These are phyloP conservation scores for Calonectria hongkongensis DNA, from an alignment of 2,329 filamentous ascomycete species.

Conservation along the genomic window DNA sequence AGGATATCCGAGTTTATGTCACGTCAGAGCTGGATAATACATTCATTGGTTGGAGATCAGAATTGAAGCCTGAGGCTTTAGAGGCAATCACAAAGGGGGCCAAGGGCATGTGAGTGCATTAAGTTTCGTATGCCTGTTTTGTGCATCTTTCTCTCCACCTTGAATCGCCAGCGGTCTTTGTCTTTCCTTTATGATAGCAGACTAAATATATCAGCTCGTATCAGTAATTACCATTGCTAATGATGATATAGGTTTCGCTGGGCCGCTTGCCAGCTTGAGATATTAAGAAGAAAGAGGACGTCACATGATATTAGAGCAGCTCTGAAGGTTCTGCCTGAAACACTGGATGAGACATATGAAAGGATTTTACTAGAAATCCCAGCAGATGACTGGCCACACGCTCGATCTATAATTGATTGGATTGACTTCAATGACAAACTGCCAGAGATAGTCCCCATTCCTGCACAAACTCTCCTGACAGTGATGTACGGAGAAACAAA, in stretches of 20 bases:
- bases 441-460: not conserved
- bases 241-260: conserved; percentile 22
- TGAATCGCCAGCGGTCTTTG: too few species aligned
- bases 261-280: conserved; percentile 26
- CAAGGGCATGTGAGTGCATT: conserved; percentile 6
- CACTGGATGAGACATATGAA: conserved; percentile 25
- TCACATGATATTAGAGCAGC: not conserved
- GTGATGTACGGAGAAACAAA: too few species aligned
- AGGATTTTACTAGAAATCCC: conserved; percentile 18
- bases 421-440: not conserved
- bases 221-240: not conserved
- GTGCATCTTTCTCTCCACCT: too few species aligned
- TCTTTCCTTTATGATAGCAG: too few species aligned
- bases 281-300: not conserved
- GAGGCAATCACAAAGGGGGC: not conserved
- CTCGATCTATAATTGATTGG: not conserved
- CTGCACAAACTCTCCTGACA: not conserved
- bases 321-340: not conserved
- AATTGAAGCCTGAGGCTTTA: not conserved
- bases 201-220: too few species aligned
- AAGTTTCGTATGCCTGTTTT: too few species aligned
- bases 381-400: not conserved
- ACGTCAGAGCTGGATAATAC: not conserved
- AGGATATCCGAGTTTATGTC: conserved; percentile 17
- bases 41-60: conserved; percentile 2